Evolutionary conservation across 768 basidiomycete genomes (phyloP), one percentile per base, ranked within the genome.

Genomic region (Auricularia auricula-judae): DNA sequence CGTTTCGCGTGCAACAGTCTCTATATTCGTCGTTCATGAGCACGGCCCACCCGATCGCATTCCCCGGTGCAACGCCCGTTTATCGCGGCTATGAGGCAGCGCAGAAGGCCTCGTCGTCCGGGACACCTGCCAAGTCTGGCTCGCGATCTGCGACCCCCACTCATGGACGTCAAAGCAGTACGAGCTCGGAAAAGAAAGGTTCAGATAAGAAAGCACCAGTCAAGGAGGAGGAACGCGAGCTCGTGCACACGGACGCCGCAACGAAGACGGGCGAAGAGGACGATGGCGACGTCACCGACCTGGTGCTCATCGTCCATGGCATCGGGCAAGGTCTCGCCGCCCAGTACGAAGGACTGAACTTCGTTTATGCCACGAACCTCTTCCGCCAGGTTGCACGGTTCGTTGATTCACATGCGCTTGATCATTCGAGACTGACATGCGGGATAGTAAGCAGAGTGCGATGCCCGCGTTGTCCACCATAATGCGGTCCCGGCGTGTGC

Each of bases 291-390:
- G 72, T 75, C 62, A 78, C 78, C 3, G 78, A 79, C 67, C 70
- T 79, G 29, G 77, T 78, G n/a, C 67, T 80, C 61, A 72, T 80
- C 62, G 72, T 80, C 12, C 79, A 80, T 68, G 79, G 79, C 2
- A 80, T 80, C 34, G 78, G 76, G 36, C 69, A 73, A 71, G 72
- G 65, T 36, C 69, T 79, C 1, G 76, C 78, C 7, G 71, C 71
- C 3, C 71, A 74, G 36, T 76, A 78, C 65, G 77, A 80, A 65
- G 71, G 73, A 3, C 78, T 76, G 68, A 76, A 76, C 67, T 80
- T 80, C 67, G 73, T 79, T 16, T 79, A 79, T 64, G 76, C 76
- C 14, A 73, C 74, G 10, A 79, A 79, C 65, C 72, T 76, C 36
- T 72, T 79, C 35, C 70, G 78, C 33, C 74, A 75, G 35, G 72